Evolutionary conservation across 371 early-diverging fungal genomes (phyloP).

Genomic region (Mycotypha africana): DNA sequence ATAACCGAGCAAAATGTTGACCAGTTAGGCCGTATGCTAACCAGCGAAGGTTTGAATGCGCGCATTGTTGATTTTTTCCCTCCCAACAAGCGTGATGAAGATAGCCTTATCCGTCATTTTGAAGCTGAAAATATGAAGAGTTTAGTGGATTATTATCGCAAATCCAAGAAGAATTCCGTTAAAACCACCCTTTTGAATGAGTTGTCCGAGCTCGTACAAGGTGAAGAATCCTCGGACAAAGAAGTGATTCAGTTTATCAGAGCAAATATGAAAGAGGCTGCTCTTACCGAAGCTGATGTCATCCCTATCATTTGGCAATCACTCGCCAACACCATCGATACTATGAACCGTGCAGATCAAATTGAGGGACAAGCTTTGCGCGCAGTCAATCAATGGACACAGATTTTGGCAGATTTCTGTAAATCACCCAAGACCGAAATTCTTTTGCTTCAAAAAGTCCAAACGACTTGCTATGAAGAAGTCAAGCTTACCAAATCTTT

Average conservation of each 20-base stretch:
- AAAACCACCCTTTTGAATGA: slow-evolving; percentile 61
- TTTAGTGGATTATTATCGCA: slow-evolving; percentile 74
- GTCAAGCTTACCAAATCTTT: slow-evolving; percentile 84
- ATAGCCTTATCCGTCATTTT: slow-evolving; percentile 85
- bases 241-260: slow-evolving; percentile 63
- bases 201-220: slow-evolving; percentile 57
- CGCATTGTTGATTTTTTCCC: slow-evolving; percentile 89
- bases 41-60: slow-evolving; percentile 65
- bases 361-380: slow-evolving; percentile 70
- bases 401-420: slow-evolving; percentile 68
- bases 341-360: slow-evolving; percentile 76
- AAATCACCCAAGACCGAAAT: slow-evolving; percentile 82
- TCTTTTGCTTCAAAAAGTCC: slow-evolving; percentile 75
- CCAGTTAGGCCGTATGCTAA: slow-evolving; percentile 66
- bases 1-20: slow-evolving; percentile 71
- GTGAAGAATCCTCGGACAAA: slow-evolving; percentile 42
- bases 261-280: slow-evolving; percentile 63
- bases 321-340: slow-evolving; percentile 69
- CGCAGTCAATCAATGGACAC: slow-evolving; percentile 63
- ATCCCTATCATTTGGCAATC: slow-evolving; percentile 80
- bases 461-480: slow-evolving; percentile 81
- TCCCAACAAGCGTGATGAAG: slow-evolving; percentile 83
- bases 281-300: slow-evolving; percentile 73
- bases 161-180: slow-evolving; percentile 61
- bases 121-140: slow-evolving; percentile 87